phyloP scores from a whole-genome alignment of 345 rosid species.

The Reutealis trisperma region DNA sequence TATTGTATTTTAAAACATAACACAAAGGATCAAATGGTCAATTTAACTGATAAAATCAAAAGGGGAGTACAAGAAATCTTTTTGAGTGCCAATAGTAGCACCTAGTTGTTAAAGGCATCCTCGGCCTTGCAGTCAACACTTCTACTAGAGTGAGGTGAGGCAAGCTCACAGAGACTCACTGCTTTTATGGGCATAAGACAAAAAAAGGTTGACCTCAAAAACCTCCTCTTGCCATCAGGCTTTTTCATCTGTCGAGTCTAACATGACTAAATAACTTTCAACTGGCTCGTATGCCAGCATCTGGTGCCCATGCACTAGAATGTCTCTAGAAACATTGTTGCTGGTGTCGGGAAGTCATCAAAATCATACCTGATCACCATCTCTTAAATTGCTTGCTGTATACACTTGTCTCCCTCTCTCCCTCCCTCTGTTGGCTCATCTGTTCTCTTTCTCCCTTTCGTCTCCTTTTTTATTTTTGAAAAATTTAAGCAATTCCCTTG shows the following conservation, averaged over 20 bases:
- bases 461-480: neutral
- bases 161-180: neutral
- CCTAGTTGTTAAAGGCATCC: neutral
- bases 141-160: neutral
- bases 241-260: neutral
- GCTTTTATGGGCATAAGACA: neutral
- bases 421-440: neutral
- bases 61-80: too few relatives aligned
- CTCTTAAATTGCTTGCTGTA: neutral
- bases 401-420: neutral
- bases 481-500: neutral
- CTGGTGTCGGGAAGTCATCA: neutral
- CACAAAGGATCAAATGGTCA: too few relatives aligned
- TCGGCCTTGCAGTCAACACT: neutral
- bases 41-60: too few relatives aligned
- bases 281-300: neutral
- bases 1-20: too few relatives aligned
- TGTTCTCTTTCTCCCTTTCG: neutral
- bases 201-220: neutral
- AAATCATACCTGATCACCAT: neutral
- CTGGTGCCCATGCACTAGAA: neutral
- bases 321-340: neutral
- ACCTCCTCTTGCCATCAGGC: neutral
- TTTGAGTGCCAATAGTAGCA: too few relatives aligned
- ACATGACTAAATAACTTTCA: neutral